Evolutionary conservation across 2,329 filamentous ascomycete genomes (phyloP), one percentile per base, ranked within the genome.

Genomic region (Sporothrix phasma): DNA sequence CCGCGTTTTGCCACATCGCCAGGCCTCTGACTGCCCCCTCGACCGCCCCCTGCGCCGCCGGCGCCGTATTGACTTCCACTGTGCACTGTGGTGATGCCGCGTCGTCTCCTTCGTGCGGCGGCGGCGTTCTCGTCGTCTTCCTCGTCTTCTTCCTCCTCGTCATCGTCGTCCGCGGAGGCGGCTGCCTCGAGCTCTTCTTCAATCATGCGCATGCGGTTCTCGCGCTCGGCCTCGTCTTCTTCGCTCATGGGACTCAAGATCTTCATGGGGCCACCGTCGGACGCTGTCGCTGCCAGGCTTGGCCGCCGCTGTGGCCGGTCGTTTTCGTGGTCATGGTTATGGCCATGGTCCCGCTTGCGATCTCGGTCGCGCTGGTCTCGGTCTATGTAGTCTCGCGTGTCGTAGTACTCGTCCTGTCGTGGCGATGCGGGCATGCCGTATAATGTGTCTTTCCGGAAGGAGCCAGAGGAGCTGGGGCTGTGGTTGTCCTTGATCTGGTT

Each of bases 401-500:
- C 62, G 34, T 64, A 64, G 58, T 64, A 66, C n/a, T 62, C 53
- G 46, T 66, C 65, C 8, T 62, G 65, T 53, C 43, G 62, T 24
- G 62, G 65, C 17, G 62, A 61, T 5, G 37, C 3, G 17, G 59
- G 56, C 31, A 60, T 58, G 29, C 63, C 63, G 41, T 64, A 65
- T 8, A 63, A 46, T 63, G 73, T 75, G 29, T 77, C 76, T 68
- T 81, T 79, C n/a, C 82, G 80, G 1, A 81, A 84, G 11, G 82
- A 81, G 46, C 82, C 74, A 45, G 86, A 77, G 43, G 87, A 86
- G 45, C 64, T 65, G 19, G 83, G 84, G 3, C 88, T 85, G 11
- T 85, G 84, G 71, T 93, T 97, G 69, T 88, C 88, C 75, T 94
- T 96, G 70, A 99, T 93, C 74, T 97, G 94, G 70, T 97, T 92